These are phyloP conservation scores for Trichoderma sp. DNA, from an alignment of 2,329 filamentous ascomycete species.

Conservation along the genomic window DNA sequence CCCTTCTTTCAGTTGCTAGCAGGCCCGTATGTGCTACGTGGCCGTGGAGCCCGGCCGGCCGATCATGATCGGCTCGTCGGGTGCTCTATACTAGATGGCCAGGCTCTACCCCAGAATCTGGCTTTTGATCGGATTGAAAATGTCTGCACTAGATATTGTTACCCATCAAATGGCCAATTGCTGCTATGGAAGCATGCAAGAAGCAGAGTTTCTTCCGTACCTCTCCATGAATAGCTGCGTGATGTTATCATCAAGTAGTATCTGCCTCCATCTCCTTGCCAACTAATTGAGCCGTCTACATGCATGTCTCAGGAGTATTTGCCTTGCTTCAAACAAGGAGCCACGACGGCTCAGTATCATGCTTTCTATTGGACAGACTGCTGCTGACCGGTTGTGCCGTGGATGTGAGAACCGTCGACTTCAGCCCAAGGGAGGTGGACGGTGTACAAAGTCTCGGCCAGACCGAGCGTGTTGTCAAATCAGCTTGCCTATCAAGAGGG, in stretches of 20 bases:
- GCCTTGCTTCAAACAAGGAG: not conserved
- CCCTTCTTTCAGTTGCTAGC: not conserved
- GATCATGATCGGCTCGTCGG: conserved; percentile 18
- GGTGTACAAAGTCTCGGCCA: not conserved
- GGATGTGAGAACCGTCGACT: not conserved
- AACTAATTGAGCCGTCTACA: not conserved
- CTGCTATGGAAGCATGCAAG: too few relatives aligned
- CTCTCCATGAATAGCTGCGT: not conserved
- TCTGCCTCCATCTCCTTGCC: not conserved
- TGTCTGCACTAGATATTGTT: not conserved
- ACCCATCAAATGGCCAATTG: not conserved
- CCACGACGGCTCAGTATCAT: not conserved
- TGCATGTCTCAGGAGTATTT: conserved; percentile 7
- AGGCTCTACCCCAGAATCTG: not conserved
- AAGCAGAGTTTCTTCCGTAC: fast-evolving
- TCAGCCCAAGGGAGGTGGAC: conserved; percentile 4
- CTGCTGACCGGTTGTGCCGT: not conserved
- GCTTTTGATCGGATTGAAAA: not conserved
- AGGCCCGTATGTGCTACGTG: not conserved
- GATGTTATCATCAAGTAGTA: not conserved
- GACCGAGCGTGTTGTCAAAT: not conserved
- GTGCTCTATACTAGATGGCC: not conserved
- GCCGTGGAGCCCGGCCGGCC: not conserved
- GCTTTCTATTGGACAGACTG: not conserved
- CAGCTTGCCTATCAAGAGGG: not conserved